phyloP scores from a whole-genome alignment of 1,139 yeast species.

The Kodamaea plutei region DNA sequence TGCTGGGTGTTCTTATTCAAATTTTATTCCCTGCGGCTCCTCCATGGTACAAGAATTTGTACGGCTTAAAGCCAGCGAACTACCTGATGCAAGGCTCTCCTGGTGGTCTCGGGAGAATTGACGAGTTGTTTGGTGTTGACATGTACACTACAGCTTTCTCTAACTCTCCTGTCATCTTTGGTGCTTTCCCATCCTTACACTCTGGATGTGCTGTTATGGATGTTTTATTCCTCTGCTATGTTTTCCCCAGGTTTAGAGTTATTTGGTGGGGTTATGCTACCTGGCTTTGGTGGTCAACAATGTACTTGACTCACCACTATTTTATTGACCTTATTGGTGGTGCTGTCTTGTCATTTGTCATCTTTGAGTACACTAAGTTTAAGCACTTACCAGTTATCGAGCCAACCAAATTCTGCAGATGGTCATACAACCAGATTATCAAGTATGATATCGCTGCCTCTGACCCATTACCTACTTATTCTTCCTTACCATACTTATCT shows the following conservation, averaged over 20 bases:
- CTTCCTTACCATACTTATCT: background rate
- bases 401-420: constrained; percentile 65
- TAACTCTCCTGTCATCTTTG: constrained; percentile 91
- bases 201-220: constrained; percentile 94
- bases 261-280: constrained; percentile 71
- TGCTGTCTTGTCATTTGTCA: constrained; percentile 66
- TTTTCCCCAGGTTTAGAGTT: constrained; percentile 67
- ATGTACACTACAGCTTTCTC: constrained; percentile 83
- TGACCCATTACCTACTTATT: constrained; percentile 31
- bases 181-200: constrained; percentile 96
- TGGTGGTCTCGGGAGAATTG: constrained; percentile 93
- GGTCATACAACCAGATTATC: constrained; percentile 60
- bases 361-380: constrained; percentile 71
- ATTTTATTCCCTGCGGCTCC: constrained; percentile 92
- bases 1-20: constrained; percentile 78
- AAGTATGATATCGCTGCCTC: constrained; percentile 23
- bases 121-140: constrained; percentile 71
- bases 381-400: constrained; percentile 70
- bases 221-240: constrained; percentile 75
- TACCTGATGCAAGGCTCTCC: constrained; percentile 93
- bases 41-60: constrained; percentile 90
- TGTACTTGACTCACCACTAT: constrained; percentile 95
- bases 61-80: constrained; percentile 87
- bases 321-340: constrained; percentile 92
- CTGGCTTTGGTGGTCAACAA: constrained; percentile 98